phyloP scores from a whole-genome alignment of 306 rosid genomes.

The Mimosa bimucronata region DNA sequence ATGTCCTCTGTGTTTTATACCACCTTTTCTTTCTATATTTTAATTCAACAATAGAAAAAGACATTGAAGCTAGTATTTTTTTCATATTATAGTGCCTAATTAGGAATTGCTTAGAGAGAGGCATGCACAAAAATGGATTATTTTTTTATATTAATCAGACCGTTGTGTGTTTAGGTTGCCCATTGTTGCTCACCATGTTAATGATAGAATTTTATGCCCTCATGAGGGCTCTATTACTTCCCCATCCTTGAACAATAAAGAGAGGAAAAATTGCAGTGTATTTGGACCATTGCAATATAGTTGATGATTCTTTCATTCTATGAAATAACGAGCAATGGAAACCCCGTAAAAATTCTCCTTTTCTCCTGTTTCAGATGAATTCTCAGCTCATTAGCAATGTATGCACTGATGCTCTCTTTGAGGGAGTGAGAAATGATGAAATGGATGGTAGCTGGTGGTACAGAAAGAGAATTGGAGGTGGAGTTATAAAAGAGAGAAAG shows the following conservation, averaged over 20 bases:
- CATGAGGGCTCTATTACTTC: neutral
- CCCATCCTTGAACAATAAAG: neutral
- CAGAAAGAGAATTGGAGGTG: neutral
- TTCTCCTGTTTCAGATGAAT: conserved; percentile 70
- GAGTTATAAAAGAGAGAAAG: neutral
- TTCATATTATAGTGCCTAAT: neutral
- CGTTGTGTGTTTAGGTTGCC: neutral
- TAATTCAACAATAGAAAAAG: neutral
- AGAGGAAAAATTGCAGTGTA: neutral
- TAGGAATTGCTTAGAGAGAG: neutral
- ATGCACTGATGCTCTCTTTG: conserved; percentile 58
- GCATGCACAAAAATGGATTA: neutral
- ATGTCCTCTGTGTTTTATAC: neutral
- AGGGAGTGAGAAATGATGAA: neutral
- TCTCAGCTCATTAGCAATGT: conserved; percentile 98
- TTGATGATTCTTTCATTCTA: conserved; percentile 12
- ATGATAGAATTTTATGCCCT: neutral
- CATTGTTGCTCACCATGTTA: neutral
- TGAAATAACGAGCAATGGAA: conserved; percentile 34
- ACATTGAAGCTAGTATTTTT: neutral
- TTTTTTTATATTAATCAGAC: neutral
- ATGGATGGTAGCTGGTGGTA: neutral
- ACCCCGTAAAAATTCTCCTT: conserved; percentile 17
- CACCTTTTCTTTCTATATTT: neutral
- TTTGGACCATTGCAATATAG: neutral